These are phyloP conservation scores for Tilletiopsis washingtonensis DNA, from an alignment of 1,284 basidiomycete genomes.

Conservation along the genomic window DNA sequence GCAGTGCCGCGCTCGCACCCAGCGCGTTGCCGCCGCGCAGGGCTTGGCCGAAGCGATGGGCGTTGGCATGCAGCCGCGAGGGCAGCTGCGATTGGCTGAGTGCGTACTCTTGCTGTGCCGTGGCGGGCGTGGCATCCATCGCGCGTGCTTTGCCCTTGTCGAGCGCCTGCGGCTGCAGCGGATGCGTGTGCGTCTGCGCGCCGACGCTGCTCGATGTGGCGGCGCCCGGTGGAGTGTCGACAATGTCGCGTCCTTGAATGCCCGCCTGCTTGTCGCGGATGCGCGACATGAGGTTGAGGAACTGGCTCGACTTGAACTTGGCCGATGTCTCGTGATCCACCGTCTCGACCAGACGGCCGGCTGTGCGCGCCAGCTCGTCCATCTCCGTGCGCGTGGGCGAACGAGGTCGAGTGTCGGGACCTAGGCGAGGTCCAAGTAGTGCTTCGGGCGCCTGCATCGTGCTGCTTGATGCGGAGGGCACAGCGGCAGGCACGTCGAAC, in stretches of 20 bases:
- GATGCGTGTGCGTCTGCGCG: constrained; percentile 6
- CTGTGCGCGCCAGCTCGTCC: constrained; percentile 48
- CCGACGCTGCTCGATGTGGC: constrained; percentile 37
- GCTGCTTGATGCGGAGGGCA: too few relatives aligned
- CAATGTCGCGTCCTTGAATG: constrained; percentile 71
- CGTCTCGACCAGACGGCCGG: constrained; percentile 46
- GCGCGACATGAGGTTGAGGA: constrained; percentile 77
- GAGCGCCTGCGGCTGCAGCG: not conserved
- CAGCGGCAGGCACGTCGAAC: constrained; percentile 11
- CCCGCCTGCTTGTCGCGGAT: constrained; percentile 74
- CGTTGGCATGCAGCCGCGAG: too few relatives aligned
- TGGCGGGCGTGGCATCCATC: not conserved
- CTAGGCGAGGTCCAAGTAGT: not conserved
- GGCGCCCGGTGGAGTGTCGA: too few relatives aligned
- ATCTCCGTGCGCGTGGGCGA: constrained; percentile 17
- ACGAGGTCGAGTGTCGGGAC: not conserved
- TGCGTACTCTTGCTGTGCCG: not conserved
- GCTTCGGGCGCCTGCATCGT: not conserved
- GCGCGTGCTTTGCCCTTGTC: constrained; percentile 27
- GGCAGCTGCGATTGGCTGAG: not conserved
- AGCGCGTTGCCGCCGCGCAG: not conserved
- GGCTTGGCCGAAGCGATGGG: too few relatives aligned
- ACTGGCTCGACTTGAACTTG: constrained; percentile 81
- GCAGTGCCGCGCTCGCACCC: not conserved
- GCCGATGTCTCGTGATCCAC: constrained; percentile 58